A percentile compares a stretch with the other conserved stretches of the same genome.
These are phyloP conservation scores for Acacia acuminata DNA, from an alignment of 306 rosid species.

Conservation along the genomic window DNA sequence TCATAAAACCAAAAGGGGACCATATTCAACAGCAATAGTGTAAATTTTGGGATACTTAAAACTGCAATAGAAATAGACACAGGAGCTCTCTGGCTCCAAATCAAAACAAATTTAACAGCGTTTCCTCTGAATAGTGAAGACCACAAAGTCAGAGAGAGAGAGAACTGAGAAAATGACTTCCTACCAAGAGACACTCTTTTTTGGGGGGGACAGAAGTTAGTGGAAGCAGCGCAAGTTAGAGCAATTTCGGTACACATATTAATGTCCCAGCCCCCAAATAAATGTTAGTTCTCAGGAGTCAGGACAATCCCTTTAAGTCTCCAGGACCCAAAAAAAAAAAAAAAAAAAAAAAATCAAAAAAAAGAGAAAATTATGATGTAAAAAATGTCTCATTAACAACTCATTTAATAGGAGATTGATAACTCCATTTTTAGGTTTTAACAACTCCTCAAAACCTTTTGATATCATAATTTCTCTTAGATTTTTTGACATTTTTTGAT, in stretches of 20 bases:
- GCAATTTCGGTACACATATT: constrained; percentile 22
- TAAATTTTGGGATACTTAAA: constrained; percentile 26
- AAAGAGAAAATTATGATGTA: too few relatives aligned
- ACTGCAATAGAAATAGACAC: background rate
- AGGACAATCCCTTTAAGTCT: too few relatives aligned
- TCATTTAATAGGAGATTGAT: too few relatives aligned
- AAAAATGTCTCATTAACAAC: too few relatives aligned
- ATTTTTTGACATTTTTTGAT: too few relatives aligned
- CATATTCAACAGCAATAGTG: constrained; percentile 16
- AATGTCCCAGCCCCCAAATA: background rate
- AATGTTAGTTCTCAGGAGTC: background rate
- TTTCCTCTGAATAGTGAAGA: constrained; percentile 1
- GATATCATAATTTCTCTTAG: too few relatives aligned
- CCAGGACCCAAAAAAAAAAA: too few relatives aligned
- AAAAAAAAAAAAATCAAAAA: too few relatives aligned
- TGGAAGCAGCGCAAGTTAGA: constrained; percentile 31
- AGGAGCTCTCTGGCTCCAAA: background rate
- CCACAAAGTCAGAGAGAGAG: constrained; percentile 14
- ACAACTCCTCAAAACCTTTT: too few relatives aligned
- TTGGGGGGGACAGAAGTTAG: constrained; percentile 22
- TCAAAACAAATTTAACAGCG: background rate
- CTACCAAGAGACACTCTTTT: constrained; percentile 22
- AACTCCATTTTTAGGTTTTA: too few relatives aligned
- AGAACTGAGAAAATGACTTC: constrained; percentile 34
- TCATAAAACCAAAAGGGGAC: background rate